Evolutionary conservation across 352 stramenopile genomes (phyloP).

Genomic region (Thalassiosira exigua): DNA sequence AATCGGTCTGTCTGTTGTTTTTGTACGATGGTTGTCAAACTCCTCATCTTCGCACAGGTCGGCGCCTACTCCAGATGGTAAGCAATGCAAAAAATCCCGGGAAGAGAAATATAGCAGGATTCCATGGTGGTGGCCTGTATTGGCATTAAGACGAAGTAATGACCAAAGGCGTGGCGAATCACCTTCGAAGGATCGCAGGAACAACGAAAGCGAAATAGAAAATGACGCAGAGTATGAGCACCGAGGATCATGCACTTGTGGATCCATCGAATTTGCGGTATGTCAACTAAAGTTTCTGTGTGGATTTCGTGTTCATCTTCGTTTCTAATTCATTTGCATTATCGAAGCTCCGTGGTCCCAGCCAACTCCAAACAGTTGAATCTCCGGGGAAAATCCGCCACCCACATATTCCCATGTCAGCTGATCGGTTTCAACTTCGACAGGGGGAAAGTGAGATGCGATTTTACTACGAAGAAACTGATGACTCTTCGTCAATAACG

Average conservation of each 20-base stretch:
- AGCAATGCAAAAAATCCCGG: background rate
- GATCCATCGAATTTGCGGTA: slow-evolving; percentile 56
- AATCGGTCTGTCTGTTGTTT: slow-evolving; percentile 35
- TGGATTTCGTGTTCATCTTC: too few relatives aligned
- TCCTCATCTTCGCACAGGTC: background rate
- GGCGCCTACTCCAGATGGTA: background rate
- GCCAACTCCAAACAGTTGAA: slow-evolving; percentile 37
- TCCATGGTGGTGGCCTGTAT: background rate
- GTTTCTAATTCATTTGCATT: too few relatives aligned
- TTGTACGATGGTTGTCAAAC: slow-evolving; percentile 32
- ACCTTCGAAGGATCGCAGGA: background rate
- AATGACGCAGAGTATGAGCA: slow-evolving; percentile 30
- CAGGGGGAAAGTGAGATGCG: slow-evolving; percentile 40
- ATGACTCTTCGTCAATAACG: slow-evolving; percentile 32
- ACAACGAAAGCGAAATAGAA: too few relatives aligned
- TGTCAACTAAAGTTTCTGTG: slow-evolving; percentile 44
- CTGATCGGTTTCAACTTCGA: slow-evolving; percentile 44
- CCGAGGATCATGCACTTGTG: slow-evolving; percentile 49
- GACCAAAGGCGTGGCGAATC: slow-evolving; percentile 18
- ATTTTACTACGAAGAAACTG: slow-evolving; percentile 54
- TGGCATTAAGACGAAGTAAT: background rate
- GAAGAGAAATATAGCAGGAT: slow-evolving; percentile 7
- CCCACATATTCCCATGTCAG: slow-evolving; percentile 43
- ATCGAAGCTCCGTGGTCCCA: too few relatives aligned
- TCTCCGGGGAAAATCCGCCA: slow-evolving; percentile 55